These are phyloP conservation scores for Lotus japonicus DNA, from an alignment of 306 rosid genomes.

Conservation along the genomic window DNA sequence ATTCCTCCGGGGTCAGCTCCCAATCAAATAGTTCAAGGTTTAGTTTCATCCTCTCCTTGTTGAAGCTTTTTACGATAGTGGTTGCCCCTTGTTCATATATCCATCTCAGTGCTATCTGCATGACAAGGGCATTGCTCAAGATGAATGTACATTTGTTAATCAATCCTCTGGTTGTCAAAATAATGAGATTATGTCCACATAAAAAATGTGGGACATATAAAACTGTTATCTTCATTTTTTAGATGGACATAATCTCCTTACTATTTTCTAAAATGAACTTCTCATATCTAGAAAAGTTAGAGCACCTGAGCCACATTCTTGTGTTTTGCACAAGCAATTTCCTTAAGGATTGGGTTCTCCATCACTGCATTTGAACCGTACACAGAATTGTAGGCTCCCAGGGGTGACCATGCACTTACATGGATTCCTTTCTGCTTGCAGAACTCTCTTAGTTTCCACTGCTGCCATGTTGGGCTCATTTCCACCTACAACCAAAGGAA, in stretches of 20 bases:
- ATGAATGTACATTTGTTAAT: no score
- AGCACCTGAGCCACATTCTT: conserved; percentile 1
- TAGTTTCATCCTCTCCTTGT: conserved; percentile 51
- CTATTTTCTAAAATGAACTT: no score
- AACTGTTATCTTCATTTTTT: background rate
- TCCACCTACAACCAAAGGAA: conserved; percentile 14
- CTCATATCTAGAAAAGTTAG: no score
- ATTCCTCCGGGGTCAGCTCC: conserved; percentile 40
- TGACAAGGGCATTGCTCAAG: background rate
- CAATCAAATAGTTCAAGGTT: conserved; percentile 51
- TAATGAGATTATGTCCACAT: no score
- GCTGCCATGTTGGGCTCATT: conserved; percentile 36
- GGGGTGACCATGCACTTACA: conserved; percentile 36
- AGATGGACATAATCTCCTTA: background rate
- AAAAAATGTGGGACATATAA: no score
- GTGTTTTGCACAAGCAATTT: conserved; percentile 17
- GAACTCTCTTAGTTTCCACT: conserved; percentile 21
- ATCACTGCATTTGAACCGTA: conserved; percentile 31
- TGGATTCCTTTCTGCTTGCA: conserved; percentile 27
- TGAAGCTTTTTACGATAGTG: conserved; percentile 38
- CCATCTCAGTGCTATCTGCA: conserved; percentile 56
- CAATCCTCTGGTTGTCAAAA: background rate
- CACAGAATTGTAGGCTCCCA: conserved; percentile 18
- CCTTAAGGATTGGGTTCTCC: conserved; percentile 27
- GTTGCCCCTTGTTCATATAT: conserved; percentile 41